Base-by-base conservation (phyloP, 1,284 basidiomycete genomes). In the Fomitiporia mediterranea region DNA sequence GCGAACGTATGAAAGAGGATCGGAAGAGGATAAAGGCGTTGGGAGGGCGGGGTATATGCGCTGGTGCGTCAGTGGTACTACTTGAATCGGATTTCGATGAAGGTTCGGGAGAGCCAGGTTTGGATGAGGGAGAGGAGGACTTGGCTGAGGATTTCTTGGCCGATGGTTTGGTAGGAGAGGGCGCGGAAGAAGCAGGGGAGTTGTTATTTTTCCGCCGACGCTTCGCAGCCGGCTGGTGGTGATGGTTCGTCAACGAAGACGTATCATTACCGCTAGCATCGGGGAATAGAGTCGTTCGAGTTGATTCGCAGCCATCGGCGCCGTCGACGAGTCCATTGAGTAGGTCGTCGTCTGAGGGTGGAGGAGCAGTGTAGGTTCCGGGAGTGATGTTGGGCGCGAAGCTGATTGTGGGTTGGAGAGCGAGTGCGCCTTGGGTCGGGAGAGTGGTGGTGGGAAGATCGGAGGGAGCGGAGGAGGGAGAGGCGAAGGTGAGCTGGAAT, bases 21-120 rank as follows among this genome's bases (percentile, higher is more conserved):
- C 91, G 84, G 73, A 92, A 94, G 64, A 94, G 78, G 65, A 94
- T 94, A 70, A 93, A 94, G 30, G 91, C 91, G 67, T 94, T 94
- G 1, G 89, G 84, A 0, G 91, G 91, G 17, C 91, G 82, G 46
- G 91, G 90, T 64, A 93, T 86, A 65, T 93, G 89, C 28, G 44
- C 53, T 7, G 57, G 53, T 15, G 46, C 30, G 11, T 51, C 38
- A 15, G 55, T 34, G 23, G 34, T 39, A 25, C 19, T 34, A 13
- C 35, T 6, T 9, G 39, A 32, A 42, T 21, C 42, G 34, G 37
- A 4, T 4, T 38, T 40, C n/a, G 46, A 30, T 9, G 27, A 19
- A 25, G 55, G 19, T 6, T 50, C 17, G 2, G 56, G 56, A 21
- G 51, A 30, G 25, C 17, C 7, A 34, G 55, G 27, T 15, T 35